Evolutionary conservation across 208 protist species (phyloP).

Genomic region (Trypanosoma platydactyli): DNA sequence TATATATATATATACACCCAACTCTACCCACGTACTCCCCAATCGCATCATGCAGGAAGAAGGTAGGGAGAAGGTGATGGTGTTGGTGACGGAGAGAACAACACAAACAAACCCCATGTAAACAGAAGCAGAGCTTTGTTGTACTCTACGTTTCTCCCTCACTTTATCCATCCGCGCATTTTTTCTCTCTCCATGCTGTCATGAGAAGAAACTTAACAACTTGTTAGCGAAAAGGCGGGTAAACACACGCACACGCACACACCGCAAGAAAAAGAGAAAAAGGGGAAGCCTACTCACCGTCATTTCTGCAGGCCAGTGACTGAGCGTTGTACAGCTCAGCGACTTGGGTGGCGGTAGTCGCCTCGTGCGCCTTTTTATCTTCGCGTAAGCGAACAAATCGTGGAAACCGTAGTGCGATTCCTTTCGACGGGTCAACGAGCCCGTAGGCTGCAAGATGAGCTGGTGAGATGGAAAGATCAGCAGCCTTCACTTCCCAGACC

Average conservation of each 20-base stretch:
- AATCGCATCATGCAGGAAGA: no score
- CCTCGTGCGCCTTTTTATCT: constrained; percentile 96
- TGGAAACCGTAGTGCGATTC: constrained; percentile 98
- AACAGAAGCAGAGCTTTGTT: no score
- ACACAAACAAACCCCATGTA: no score
- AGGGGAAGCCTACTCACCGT: constrained; percentile 5
- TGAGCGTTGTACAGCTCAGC: constrained; percentile 89
- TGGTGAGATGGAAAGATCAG: constrained; percentile 98
- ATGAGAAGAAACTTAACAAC: neutral
- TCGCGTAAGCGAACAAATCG: constrained; percentile 97
- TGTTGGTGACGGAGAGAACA: no score
- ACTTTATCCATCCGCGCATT: no score
- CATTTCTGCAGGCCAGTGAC: constrained; percentile 49
- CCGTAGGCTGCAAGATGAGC: constrained; percentile 94
- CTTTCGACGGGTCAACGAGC: constrained; percentile 84
- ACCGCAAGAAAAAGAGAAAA: constrained; percentile 15
- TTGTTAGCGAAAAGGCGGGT: neutral
- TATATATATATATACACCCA: neutral
- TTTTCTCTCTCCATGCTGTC: no score
- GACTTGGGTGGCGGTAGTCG: constrained; percentile 93
- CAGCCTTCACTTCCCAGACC: constrained; percentile 99
- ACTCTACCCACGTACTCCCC: neutral
- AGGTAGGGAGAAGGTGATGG: no score
- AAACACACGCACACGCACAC: neutral
- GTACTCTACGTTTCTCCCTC: no score